These are phyloP conservation scores for Sphagnum fallax DNA, from an alignment of 228 moss, liverwort and hornwort species.

Conservation along the genomic window DNA sequence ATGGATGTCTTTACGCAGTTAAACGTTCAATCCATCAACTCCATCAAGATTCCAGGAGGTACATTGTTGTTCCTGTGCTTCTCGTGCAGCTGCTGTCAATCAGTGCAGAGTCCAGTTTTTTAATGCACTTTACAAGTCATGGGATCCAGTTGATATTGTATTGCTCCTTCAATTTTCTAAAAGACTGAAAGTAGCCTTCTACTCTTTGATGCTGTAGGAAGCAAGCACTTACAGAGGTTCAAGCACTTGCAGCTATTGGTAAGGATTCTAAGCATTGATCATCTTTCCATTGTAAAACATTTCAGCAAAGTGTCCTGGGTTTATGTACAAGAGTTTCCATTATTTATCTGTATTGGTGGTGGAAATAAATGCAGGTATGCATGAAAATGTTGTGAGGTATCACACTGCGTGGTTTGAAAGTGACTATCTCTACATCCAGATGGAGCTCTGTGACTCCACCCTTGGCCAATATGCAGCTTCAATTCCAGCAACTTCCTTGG, in stretches of 20 bases:
- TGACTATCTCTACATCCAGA: conserved; percentile 91
- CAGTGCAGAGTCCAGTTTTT: neutral
- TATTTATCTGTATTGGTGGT: neutral
- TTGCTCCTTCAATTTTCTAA: too few species aligned
- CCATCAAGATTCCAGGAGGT: conserved; percentile 69
- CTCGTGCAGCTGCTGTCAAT: neutral
- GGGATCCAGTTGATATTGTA: neutral
- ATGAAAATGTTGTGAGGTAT: conserved; percentile 80
- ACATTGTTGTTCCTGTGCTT: neutral
- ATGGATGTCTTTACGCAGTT: conserved; percentile 89
- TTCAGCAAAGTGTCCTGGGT: neutral
- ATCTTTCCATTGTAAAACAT: neutral
- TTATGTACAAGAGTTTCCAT: neutral
- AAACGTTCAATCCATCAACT: conserved; percentile 84
- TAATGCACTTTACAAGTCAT: neutral
- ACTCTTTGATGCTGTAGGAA: conserved; percentile 35
- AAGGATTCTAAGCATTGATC: conserved; percentile 11
- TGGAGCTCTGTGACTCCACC: conserved; percentile 72
- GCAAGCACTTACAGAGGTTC: conserved; percentile 92
- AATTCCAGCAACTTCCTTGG: conserved; percentile 47
- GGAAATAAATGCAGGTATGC: conserved; percentile 45
- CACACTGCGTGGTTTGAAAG: conserved; percentile 94
- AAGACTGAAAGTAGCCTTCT: too few species aligned
- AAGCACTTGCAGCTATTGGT: conserved; percentile 91
- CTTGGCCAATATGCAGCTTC: conserved; percentile 55